A percentile compares a stretch with the other conserved stretches of the same genome.
Evolutionary conservation across 306 rosid species (phyloP).

Genomic region (Sicyos edulis): DNA sequence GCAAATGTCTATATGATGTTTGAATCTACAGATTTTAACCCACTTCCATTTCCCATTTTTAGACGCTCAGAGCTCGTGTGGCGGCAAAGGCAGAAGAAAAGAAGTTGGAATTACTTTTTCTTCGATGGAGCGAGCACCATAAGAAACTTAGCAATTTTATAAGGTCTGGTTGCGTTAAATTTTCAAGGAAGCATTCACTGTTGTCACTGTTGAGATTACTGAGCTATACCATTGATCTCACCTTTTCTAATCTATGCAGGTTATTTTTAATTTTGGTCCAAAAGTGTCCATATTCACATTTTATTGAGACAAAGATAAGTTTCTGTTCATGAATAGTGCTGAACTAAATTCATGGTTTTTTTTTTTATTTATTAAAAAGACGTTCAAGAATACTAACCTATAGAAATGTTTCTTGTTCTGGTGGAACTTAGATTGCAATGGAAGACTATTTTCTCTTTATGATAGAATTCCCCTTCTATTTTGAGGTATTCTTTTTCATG

Average conservation of each 20-base stretch:
- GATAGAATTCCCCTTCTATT: background rate
- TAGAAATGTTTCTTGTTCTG: conserved; percentile 41
- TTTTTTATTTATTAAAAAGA: background rate
- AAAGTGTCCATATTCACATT: conserved; percentile 99
- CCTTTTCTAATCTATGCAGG: conserved; percentile 52
- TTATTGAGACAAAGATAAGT: conserved; percentile 88
- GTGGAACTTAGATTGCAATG: conserved; percentile 38
- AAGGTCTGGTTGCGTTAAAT: conserved; percentile 48
- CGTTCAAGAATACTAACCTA: conserved; percentile 9
- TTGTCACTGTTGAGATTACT: background rate
- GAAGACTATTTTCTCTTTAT: conserved; percentile 17
- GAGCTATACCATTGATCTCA: conserved; percentile 19
- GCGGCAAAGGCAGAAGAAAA: conserved; percentile 97
- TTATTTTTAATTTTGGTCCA: conserved; percentile 95
- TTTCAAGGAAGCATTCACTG: background rate
- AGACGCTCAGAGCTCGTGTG: conserved; percentile 96
- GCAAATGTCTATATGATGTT: background rate
- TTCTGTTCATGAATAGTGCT: conserved; percentile 67
- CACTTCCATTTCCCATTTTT: conserved; percentile 4
- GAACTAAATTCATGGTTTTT: conserved; percentile 51
- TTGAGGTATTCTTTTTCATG: conserved; percentile 11
- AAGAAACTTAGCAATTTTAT: conserved; percentile 82
- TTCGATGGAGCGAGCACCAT: conserved; percentile 94
- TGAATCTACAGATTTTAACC: conserved; percentile 2
- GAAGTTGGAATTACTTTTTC: conserved; percentile 91